Conservation (phyloP, 768 basidiomycete genomes). For the Pisolithus tinctorius region DNA sequence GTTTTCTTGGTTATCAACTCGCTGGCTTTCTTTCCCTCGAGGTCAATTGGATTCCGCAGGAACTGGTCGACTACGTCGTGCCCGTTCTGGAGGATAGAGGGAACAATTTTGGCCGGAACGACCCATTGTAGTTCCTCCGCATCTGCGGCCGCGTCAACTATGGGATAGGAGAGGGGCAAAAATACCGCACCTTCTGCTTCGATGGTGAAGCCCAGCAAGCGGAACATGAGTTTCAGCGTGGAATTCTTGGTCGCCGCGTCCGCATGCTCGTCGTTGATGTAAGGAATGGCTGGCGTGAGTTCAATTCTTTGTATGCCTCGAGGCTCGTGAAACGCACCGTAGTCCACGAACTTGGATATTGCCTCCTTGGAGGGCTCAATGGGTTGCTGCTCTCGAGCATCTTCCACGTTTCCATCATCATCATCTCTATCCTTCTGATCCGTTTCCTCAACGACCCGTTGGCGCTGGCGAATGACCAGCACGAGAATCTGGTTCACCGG, state of each 20-base stretch:
- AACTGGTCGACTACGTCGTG: constrained; percentile 78
- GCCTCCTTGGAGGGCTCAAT: constrained; percentile 61
- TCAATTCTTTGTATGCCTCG: constrained; percentile 3
- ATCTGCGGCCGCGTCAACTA: constrained; percentile 31
- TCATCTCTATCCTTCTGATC: constrained; percentile 38
- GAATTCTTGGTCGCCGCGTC: constrained; percentile 72
- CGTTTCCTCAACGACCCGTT: constrained; percentile 54
- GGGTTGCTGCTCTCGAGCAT: constrained; percentile 15
- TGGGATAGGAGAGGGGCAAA: neutral
- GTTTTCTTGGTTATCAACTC: constrained; percentile 64
- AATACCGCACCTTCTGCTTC: constrained; percentile 53
- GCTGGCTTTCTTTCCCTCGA: constrained; percentile 69
- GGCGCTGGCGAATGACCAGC: constrained; percentile 52
- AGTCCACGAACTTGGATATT: constrained; percentile 61
- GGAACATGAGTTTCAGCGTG: constrained; percentile 79
- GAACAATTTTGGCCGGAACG: constrained; percentile 65
- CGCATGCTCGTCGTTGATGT: constrained; percentile 66
- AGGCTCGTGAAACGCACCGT: constrained; percentile 46
- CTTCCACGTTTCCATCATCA: constrained; percentile 27
- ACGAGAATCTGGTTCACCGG: constrained; percentile 46
- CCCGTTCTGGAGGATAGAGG: constrained; percentile 60
- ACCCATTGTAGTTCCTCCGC: constrained; percentile 79
- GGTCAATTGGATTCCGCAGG: constrained; percentile 73
- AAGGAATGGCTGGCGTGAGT: constrained; percentile 60
- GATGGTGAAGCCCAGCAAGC: constrained; percentile 65